These are phyloP conservation scores for Chaetomiaceae sp. DNA, from an alignment of 2,329 filamentous ascomycete species.

Conservation along the genomic window DNA sequence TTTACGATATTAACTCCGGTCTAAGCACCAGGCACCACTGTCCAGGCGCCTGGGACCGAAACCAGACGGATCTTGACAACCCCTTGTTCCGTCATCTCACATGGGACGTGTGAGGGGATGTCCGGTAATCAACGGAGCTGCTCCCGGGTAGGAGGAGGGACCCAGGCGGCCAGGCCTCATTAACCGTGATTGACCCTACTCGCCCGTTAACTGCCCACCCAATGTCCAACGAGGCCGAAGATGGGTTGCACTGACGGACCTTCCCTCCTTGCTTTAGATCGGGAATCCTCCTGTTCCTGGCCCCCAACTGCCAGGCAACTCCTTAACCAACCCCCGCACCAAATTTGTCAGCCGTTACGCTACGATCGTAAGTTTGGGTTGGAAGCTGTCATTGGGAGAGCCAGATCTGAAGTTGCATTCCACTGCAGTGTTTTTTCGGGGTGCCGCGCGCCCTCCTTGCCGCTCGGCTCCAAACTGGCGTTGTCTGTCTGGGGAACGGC, in stretches of 20 bases:
- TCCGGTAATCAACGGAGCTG: not conserved
- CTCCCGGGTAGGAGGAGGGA: not conserved
- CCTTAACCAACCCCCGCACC: not conserved
- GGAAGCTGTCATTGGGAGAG: not conserved
- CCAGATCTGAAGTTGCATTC: not conserved
- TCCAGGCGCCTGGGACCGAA: no score
- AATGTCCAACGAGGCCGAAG: not conserved
- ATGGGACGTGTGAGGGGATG: not conserved
- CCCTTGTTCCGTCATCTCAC: not conserved
- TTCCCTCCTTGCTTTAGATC: not conserved
- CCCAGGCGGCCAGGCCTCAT: not conserved
- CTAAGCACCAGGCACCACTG: no score
- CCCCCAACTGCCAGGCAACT: not conserved
- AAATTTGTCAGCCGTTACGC: conserved; percentile 12
- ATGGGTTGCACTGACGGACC: not conserved
- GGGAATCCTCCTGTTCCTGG: not conserved
- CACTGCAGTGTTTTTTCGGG: not conserved
- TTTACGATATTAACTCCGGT: not conserved
- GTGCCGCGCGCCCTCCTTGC: not conserved
- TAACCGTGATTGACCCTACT: not conserved
- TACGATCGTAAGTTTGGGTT: not conserved
- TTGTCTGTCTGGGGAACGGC: not conserved
- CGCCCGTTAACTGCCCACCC: not conserved
- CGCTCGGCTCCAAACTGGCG: not conserved
- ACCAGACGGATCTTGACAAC: no score